Percentiles rank a stretch among this genome's conserved stretches.
Evolutionary conservation across 2,329 filamentous ascomycete genomes (phyloP).

Genomic region (Neonectria sp.): DNA sequence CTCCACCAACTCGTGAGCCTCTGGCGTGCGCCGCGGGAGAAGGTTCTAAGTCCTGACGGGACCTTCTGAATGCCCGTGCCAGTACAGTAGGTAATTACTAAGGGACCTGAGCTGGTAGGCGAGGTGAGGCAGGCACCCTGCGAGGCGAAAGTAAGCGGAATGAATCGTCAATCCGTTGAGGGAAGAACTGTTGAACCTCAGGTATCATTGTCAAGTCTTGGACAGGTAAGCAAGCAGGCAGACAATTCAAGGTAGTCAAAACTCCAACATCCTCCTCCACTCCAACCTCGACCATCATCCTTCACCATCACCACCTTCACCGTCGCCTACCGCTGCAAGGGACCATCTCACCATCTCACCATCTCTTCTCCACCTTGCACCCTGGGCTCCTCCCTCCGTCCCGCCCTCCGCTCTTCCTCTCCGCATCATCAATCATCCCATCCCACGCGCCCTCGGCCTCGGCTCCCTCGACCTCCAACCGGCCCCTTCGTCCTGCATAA

Average conservation of each 20-base stretch:
- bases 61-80: conserved; percentile 1
- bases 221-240: background rate
- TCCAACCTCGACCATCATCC: conserved; percentile 2
- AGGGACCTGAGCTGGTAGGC: background rate
- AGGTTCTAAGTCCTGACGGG: background rate
- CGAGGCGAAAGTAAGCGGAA: conserved; percentile 3
- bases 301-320: conserved; percentile 23
- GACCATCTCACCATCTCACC: conserved; percentile 17
- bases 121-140: background rate
- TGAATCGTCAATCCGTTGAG: conserved; percentile 4
- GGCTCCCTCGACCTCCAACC: conserved; percentile 25
- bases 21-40: conserved; percentile 2
- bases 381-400: conserved; percentile 11
- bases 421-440: conserved; percentile 34
- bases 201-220: conserved; percentile 1
- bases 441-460: conserved; percentile 28
- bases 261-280: conserved; percentile 1
- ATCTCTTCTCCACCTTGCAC: conserved; percentile 22
- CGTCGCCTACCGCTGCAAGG: conserved; percentile 26
- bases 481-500: conserved; percentile 33
- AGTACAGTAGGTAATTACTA: background rate
- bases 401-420: conserved; percentile 13
- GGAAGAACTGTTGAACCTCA: background rate
- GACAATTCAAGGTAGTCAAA: background rate
- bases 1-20: conserved; percentile 22